phyloP scores from a whole-genome alignment of 139 green algal genomes.

The Chlorella vulgaris region DNA sequence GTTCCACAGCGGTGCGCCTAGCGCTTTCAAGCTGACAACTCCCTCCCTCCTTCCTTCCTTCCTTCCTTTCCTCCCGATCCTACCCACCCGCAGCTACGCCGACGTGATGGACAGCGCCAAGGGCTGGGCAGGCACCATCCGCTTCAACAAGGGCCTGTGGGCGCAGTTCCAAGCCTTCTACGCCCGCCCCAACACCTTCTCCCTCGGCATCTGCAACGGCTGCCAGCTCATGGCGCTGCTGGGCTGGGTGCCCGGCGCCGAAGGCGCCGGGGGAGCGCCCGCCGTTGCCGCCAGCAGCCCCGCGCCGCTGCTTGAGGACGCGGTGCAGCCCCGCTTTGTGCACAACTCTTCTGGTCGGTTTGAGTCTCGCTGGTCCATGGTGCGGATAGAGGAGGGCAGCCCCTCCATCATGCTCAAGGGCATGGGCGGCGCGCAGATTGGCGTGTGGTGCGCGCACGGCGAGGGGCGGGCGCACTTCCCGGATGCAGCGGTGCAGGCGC shows the following conservation, averaged over 20 bases:
- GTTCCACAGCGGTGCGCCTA: too few relatives aligned
- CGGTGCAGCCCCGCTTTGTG: conserved; percentile 93
- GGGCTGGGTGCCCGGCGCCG: conserved; percentile 90
- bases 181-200: conserved; percentile 87
- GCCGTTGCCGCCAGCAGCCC: not conserved
- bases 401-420: conserved; percentile 77
- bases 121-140: conserved; percentile 96
- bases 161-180: conserved; percentile 88
- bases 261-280: not conserved
- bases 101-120: conserved; percentile 98
- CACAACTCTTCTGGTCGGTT: conserved; percentile 93
- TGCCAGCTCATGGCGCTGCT: conserved; percentile 99
- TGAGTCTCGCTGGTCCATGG: conserved; percentile 80
- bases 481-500: conserved; percentile 64
- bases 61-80: not conserved
- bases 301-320: conserved; percentile 62
- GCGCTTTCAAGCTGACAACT: too few relatives aligned
- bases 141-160: conserved; percentile 86
- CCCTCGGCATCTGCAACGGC: conserved; percentile 98
- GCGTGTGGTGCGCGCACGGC: conserved; percentile 97
- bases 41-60: too few relatives aligned
- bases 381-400: conserved; percentile 79
- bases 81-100: conserved; percentile 70
- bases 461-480: conserved; percentile 96
- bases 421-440: conserved; percentile 88